Evolutionary conservation across 345 rosid species (phyloP), one percentile per base, ranked within the genome.

Genomic region (Citrus reticulata): DNA sequence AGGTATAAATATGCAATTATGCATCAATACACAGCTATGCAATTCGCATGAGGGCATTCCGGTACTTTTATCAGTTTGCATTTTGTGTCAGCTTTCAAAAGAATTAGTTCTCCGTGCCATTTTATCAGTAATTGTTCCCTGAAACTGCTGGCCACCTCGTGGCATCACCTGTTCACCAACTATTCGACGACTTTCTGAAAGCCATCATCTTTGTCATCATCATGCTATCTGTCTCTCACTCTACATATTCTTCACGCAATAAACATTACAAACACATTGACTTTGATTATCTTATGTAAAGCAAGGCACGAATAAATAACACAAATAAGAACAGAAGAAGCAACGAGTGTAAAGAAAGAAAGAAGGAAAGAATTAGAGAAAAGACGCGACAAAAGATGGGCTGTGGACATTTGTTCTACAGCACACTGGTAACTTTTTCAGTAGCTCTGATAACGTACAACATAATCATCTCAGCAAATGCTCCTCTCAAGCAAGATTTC

Each of bases 391-490:
- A 46, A 58, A 79, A 80, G 78, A 93, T 95, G 98, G 99, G 93
- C 35, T 94, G 93, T 55, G 88, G 94, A 68, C 89, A 94, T 78
- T 66, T 91, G 72, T 90, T 97, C 90, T 92, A 89, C 87, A 83
- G 90, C 20, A 13, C 89, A 34, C 87, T 94, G 22, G 83, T 93
- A 35, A 86, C 91, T 0, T 90, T 97, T 79, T 93, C 99, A 51
- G 93, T 89, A 14, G 93, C 98, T 63, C 89, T 97, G 4, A 97
- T 97, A 76, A 94, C 99, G 8, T 97, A 97, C 93, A 94, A 94
- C 87, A 89, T 97, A 86, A 88, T 97, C 85, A 89, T 97, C 82
- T 92, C 98, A n/a, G 93, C 99, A 4, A 94, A 84, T 82, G 91
- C 98, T 25, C 98, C 98, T 79, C 93, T 97, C 78, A 89, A 83